Conservation (phyloP, 306 rosid genomes). For the Psophocarpus tetragonolobus region DNA sequence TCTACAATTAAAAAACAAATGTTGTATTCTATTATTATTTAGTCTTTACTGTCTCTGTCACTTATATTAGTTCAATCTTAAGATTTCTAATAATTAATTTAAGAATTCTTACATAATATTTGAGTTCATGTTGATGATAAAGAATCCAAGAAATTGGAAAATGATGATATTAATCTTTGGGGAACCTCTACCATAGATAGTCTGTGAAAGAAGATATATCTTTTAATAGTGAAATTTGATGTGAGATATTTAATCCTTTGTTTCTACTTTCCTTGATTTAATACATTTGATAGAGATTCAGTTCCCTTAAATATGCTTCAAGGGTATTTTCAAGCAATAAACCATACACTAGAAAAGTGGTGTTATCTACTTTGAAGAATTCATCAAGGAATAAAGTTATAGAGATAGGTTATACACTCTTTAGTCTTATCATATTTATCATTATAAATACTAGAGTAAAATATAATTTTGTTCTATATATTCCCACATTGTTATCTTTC, state of each 20-base stretch:
- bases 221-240: conserved; percentile 51
- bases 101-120: conserved; percentile 18
- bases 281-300: conserved; percentile 17
- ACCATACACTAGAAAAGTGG: conserved; percentile 71
- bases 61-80: conserved; percentile 8
- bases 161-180: conserved; percentile 71
- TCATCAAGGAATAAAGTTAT: conserved; percentile 80
- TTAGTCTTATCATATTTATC: conserved; percentile 17
- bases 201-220: conserved; percentile 56
- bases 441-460: not conserved
- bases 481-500: conserved; percentile 37
- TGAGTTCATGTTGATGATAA: conserved; percentile 53
- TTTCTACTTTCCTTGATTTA: conserved; percentile 13
- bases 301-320: conserved; percentile 39
- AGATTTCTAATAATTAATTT: conserved; percentile 29
- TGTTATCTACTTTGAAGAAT: conserved; percentile 61
- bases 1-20: conserved; percentile 18
- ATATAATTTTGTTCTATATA: not conserved
- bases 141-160: conserved; percentile 32
- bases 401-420: conserved; percentile 66
- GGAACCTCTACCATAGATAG: conserved; percentile 55
- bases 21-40: not conserved
- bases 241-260: conserved; percentile 48
- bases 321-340: conserved; percentile 74
- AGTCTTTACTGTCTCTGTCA: not conserved